Base-by-base conservation (phyloP, 2,329 filamentous ascomycete species). In the Nannizzia gypsea region DNA sequence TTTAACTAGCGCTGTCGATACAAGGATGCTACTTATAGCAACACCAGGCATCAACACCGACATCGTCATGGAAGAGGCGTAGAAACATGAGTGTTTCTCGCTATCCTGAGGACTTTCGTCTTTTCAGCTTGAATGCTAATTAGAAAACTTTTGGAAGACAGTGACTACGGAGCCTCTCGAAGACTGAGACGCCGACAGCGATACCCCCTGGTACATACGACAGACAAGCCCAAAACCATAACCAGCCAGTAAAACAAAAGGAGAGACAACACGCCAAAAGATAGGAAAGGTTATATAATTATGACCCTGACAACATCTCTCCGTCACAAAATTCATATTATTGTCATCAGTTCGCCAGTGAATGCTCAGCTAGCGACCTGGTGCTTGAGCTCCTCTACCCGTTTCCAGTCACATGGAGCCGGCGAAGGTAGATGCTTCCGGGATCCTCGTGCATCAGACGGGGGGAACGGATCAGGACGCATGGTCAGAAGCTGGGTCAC, bases 401-500 rank as follows among this genome's bases (percentile, higher is more conserved):
- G 15, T 13, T 42, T 36, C 60, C 60, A 58, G 17, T 56, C 56
- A 26, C 44, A 52, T 2, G 54, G 55, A 3, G 22, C 54, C 11
- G 60, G 60, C 15, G 60, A 63, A 24, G 62, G 63, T 1, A 64
- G 63, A 20, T 62, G 46, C 31, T 64, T 64, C 26, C 62, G 60
- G 8, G 57, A 22, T 11, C 52, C 40, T 13, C 26, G 55, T 20
- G 20, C 20, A 17, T 13, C 36, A 17, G 62, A 59, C 5, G 52
- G 20, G 9, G 50, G 17, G 34, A 59, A 58, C 28, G 52, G 26
- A 46, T 52, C 34, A 52, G 63, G 56, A n/a, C 36, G 52, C 62
- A 63, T 63, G 6, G 22, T 63, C 56, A 67, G 56, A 22, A 67
- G 60, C 56, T 68, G 65, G 1, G 59, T 56, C 13, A 67, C 63